These are phyloP conservation scores for Stachybotrys chartarum DNA, from an alignment of 2,329 filamentous ascomycete species.

Conservation along the genomic window DNA sequence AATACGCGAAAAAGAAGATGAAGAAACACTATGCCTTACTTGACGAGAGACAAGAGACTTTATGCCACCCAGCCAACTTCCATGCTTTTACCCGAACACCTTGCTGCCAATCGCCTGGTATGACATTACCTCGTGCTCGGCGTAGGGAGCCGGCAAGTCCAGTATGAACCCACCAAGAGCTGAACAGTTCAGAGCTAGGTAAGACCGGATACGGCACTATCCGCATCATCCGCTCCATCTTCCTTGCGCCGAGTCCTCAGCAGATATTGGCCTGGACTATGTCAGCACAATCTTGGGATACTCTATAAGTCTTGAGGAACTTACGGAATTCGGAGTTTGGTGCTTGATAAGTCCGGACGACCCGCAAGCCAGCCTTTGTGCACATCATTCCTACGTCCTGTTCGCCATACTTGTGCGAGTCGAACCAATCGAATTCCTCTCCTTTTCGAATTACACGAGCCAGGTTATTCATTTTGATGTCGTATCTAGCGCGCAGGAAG, in stretches of 20 bases:
- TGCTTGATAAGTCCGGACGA: constrained; percentile 27
- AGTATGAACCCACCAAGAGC: too few species aligned
- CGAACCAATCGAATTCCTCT: constrained; percentile 34
- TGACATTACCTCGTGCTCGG: neutral
- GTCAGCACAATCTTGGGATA: constrained; percentile 10
- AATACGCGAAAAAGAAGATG: constrained; percentile 19
- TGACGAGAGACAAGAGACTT: constrained; percentile 10
- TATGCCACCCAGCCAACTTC: neutral
- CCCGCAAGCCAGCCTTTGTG: constrained; percentile 26
- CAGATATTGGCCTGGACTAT: constrained; percentile 27
- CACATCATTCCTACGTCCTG: constrained; percentile 30
- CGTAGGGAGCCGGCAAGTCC: too few species aligned
- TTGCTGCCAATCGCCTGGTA: neutral
- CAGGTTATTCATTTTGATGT: constrained; percentile 18
- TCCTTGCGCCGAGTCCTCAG: constrained; percentile 21
- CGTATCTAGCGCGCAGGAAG: constrained; percentile 27
- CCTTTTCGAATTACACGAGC: constrained; percentile 19
- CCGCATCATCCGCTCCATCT: constrained; percentile 25
- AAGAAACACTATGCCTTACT: constrained; percentile 30
- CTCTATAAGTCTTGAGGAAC: constrained; percentile 8
- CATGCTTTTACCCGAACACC: neutral
- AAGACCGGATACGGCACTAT: constrained; percentile 28
- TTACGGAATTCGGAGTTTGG: constrained; percentile 30
- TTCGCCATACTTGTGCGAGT: constrained; percentile 34
- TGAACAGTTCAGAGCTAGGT: constrained; percentile 4